These are phyloP conservation scores for Grosmannia serpens DNA, from an alignment of 2,329 filamentous ascomycete genomes.

Conservation along the genomic window DNA sequence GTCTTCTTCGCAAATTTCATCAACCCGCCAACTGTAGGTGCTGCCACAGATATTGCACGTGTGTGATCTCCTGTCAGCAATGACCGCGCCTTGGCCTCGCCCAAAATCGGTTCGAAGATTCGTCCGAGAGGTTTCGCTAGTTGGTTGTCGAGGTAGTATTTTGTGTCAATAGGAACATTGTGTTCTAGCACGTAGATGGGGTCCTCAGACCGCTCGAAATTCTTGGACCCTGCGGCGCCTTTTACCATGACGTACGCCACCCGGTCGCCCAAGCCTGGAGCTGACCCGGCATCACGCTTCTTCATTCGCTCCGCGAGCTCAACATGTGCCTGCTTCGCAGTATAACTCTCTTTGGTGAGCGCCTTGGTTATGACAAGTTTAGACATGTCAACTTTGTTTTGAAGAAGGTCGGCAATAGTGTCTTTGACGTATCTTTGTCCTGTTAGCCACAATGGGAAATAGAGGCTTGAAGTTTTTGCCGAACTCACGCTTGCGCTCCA, in stretches of 20 bases:
- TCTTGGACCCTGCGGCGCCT: conserved; percentile 77
- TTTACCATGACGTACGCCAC: conserved; percentile 98
- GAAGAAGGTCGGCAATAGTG: conserved; percentile 85
- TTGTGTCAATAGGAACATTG: conserved; percentile 95
- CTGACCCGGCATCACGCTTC: conserved; percentile 91
- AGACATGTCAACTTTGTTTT: conserved; percentile 98
- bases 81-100: conserved; percentile 69
- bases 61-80: conserved; percentile 90
- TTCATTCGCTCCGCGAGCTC: conserved; percentile 94
- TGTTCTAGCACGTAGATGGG: conserved; percentile 95
- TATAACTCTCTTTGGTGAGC: conserved; percentile 79
- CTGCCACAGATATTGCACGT: conserved; percentile 84
- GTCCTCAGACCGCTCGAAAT: conserved; percentile 95
- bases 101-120: conserved; percentile 96
- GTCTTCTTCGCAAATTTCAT: conserved; percentile 99
- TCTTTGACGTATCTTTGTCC: conserved; percentile 76
- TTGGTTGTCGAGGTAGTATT: conserved; percentile 98
- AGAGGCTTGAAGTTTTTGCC: neutral
- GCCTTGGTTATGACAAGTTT: conserved; percentile 99
- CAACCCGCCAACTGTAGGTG: conserved; percentile 78
- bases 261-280: conserved; percentile 83
- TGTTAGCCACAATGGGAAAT: conserved; percentile 21
- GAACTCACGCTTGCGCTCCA: conserved; percentile 79
- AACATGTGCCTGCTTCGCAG: conserved; percentile 87
- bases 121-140: conserved; percentile 85